A percentile compares a stretch with the other conserved stretches of the same genome.
phyloP scores from a whole-genome alignment of 192 early-diverging fungal genomes.

The Kappamyces sp. region DNA sequence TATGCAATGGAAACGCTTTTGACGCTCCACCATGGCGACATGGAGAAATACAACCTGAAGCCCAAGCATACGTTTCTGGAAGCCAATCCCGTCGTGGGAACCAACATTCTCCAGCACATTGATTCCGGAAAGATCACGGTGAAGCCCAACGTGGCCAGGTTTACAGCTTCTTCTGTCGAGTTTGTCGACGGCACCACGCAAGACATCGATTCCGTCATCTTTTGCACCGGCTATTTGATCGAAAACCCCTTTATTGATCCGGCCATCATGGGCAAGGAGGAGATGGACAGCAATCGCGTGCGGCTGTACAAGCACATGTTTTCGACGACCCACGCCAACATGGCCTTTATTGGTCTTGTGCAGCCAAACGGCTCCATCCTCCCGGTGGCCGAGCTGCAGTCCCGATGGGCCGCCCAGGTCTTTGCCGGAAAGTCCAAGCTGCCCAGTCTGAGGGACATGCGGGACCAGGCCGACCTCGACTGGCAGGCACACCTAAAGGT shows the following conservation, averaged over 20 bases:
- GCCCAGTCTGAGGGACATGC: conserved; percentile 40
- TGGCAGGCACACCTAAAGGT: conserved; percentile 14
- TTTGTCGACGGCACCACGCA: conserved; percentile 55
- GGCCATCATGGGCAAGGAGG: conserved; percentile 34
- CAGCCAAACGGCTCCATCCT: conserved; percentile 49
- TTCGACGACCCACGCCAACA: conserved; percentile 40
- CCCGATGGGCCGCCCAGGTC: conserved; percentile 39
- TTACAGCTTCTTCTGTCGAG: conserved; percentile 37
- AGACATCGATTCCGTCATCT: conserved; percentile 51
- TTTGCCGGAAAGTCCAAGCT: conserved; percentile 31
- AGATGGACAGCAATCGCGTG: conserved; percentile 34
- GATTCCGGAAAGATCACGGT: conserved; percentile 45
- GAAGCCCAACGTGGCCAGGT: conserved; percentile 36
- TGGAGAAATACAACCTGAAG: conserved; percentile 32
- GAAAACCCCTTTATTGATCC: conserved; percentile 44
- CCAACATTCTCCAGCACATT: conserved; percentile 43
- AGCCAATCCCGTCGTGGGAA: conserved; percentile 43
- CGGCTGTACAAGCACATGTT: conserved; percentile 55
- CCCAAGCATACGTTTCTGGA: conserved; percentile 30
- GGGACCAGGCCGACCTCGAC: conserved; percentile 29
- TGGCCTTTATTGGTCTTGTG: conserved; percentile 54
- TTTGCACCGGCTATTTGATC: conserved; percentile 58
- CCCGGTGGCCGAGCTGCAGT: conserved; percentile 53
- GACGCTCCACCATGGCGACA: conserved; percentile 25
- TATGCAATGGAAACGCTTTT: conserved; percentile 27